These are phyloP conservation scores for Ophiostoma pallidulum DNA, from an alignment of 2,329 filamentous ascomycete species.

Conservation along the genomic window DNA sequence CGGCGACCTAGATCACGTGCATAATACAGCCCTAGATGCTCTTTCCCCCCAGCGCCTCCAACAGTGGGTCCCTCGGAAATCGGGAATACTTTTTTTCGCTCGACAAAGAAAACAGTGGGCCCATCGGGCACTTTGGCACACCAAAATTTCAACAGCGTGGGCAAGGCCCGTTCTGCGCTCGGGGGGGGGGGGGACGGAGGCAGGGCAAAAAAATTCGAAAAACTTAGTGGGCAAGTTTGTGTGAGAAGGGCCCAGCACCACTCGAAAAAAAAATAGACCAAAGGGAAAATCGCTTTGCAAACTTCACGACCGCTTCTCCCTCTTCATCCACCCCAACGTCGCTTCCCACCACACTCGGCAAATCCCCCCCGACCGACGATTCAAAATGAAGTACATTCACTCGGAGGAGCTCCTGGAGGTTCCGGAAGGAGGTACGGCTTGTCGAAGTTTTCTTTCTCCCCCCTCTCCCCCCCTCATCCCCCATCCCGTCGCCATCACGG, in stretches of 20 bases:
- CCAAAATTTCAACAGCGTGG: neutral
- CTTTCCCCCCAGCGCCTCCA: neutral
- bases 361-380: conserved; percentile 30
- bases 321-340: conserved; percentile 14
- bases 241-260: no score
- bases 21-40: neutral
- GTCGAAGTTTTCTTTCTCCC: neutral
- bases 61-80: neutral
- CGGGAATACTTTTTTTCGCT: conserved; percentile 6
- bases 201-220: conserved; percentile 12
- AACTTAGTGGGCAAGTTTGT: conserved; percentile 11
- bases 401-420: conserved; percentile 91
- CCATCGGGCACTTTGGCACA: neutral
- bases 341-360: conserved; percentile 8
- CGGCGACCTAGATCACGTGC: conserved; percentile 2
- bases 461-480: neutral
- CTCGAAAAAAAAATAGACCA: conserved; percentile 10
- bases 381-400: conserved; percentile 99
- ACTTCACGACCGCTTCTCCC: conserved; percentile 10
- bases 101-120: neutral
- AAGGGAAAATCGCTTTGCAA: conserved; percentile 9
- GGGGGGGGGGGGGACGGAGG: neutral
- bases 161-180: no score
- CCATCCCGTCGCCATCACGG: no score
- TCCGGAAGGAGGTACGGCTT: conserved; percentile 78